These are phyloP conservation scores for Debaryomyces castellii DNA, from an alignment of 805 yeast species.

Conservation along the genomic window DNA sequence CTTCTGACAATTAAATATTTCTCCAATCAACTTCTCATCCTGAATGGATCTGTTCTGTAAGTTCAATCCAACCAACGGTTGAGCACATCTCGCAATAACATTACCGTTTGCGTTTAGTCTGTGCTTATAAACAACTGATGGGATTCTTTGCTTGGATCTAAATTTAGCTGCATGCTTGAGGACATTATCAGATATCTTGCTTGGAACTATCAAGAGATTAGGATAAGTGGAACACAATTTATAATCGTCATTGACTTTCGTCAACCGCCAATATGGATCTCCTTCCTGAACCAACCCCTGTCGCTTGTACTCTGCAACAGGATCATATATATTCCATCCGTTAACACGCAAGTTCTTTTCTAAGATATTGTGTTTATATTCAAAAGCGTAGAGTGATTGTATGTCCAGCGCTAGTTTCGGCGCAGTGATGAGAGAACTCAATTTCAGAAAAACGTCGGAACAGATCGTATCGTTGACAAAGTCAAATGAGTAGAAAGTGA, in stretches of 20 bases:
- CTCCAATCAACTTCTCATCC: slow-evolving; percentile 80
- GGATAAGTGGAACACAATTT: slow-evolving; percentile 80
- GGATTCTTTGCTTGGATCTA: slow-evolving; percentile 83
- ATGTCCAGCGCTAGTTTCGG: slow-evolving; percentile 46
- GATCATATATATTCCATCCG: slow-evolving; percentile 74
- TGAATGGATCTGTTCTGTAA: slow-evolving; percentile 80
- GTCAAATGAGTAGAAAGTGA: slow-evolving; percentile 76
- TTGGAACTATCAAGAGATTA: slow-evolving; percentile 62
- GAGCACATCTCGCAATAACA: slow-evolving; percentile 85
- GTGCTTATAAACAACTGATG: slow-evolving; percentile 77
- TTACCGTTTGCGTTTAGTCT: slow-evolving; percentile 55
- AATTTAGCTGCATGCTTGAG: slow-evolving; percentile 80
- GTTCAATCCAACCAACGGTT: slow-evolving; percentile 88
- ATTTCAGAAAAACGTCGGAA: slow-evolving; percentile 68
- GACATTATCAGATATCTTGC: slow-evolving; percentile 76
- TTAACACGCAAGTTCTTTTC: slow-evolving; percentile 51
- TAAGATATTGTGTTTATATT: slow-evolving; percentile 70
- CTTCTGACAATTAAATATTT: slow-evolving; percentile 65
- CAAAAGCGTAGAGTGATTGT: slow-evolving; percentile 68
- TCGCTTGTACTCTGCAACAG: slow-evolving; percentile 63
- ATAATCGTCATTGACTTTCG: slow-evolving; percentile 63
- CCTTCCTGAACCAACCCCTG: slow-evolving; percentile 54
- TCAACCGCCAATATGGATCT: slow-evolving; percentile 62
- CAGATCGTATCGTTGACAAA: slow-evolving; percentile 60
- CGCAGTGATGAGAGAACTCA: slow-evolving; percentile 64